These are phyloP conservation scores for Monilinia fructicola DNA, from an alignment of 2,329 filamentous ascomycete species.

Conservation along the genomic window DNA sequence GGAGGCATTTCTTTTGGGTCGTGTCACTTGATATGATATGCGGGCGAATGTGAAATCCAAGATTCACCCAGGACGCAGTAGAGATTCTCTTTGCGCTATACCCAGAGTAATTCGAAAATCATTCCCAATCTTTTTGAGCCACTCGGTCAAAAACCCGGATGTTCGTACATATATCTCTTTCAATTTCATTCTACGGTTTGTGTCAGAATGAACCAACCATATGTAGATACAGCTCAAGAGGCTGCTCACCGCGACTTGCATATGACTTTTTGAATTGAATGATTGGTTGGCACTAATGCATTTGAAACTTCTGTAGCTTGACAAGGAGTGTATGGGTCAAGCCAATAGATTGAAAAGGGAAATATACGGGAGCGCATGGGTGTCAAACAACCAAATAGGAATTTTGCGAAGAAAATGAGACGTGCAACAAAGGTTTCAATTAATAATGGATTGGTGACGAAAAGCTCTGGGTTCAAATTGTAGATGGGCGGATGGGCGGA, in stretches of 20 bases:
- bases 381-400: constrained; percentile 10
- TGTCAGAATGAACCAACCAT: background rate
- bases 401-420: constrained; percentile 15
- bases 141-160: background rate
- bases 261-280: background rate
- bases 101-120: no score
- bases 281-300: background rate
- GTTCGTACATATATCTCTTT: background rate
- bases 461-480: background rate
- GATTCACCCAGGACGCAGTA: background rate
- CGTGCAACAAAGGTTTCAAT: constrained; percentile 6
- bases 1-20: no score
- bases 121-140: background rate
- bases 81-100: background rate
- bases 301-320: background rate
- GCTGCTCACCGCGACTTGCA: background rate
- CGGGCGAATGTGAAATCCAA: no score
- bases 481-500: background rate
- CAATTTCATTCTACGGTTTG: background rate
- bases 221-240: background rate
- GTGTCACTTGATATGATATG: no score
- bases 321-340: background rate
- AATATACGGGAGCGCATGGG: constrained; percentile 1
- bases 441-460: background rate
- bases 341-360: background rate